Conservation (phyloP, 2,329 filamentous ascomycete genomes). For the Chaetomium globosum region DNA sequence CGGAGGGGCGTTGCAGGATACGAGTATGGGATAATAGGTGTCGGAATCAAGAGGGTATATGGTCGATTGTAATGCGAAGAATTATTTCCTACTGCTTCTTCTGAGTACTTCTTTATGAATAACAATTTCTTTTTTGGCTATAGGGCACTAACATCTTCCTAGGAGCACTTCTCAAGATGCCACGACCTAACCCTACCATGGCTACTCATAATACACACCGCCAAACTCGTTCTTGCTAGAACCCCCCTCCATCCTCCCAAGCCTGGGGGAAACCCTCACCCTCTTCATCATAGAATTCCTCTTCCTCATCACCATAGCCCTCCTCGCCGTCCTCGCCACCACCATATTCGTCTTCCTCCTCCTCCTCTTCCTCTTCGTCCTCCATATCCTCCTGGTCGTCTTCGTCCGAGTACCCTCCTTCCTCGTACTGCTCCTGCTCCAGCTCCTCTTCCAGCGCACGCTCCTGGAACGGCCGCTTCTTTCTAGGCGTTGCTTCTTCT, state of each 20-base stretch:
- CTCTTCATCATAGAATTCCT: conserved; percentile 31
- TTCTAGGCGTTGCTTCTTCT: conserved; percentile 7
- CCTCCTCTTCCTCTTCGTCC: conserved; percentile 30
- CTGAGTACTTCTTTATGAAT: not conserved
- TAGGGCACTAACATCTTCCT: not conserved
- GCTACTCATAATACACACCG: conserved; percentile 7
- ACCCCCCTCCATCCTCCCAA: conserved; percentile 33
- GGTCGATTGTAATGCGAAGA: not conserved
- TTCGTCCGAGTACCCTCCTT: conserved; percentile 31
- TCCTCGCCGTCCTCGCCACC: conserved; percentile 40
- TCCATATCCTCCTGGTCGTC: conserved; percentile 32
- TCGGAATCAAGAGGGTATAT: not conserved
- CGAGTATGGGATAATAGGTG: not conserved
- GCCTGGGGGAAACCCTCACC: conserved; percentile 28
- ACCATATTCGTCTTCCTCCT: conserved; percentile 37
- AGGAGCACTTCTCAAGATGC: not conserved
- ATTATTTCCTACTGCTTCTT: not conserved
- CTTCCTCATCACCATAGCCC: conserved; percentile 31
- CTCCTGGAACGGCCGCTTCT: conserved; percentile 5
- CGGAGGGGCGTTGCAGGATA: not conserved
- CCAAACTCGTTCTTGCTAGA: conserved; percentile 14
- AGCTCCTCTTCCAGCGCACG: conserved; percentile 29
- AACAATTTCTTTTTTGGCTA: not conserved
- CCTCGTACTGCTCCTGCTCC: conserved; percentile 33
- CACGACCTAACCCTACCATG: not conserved